Conservation (phyloP, 768 basidiomycete genomes). For the Suillus sp. region DNA sequence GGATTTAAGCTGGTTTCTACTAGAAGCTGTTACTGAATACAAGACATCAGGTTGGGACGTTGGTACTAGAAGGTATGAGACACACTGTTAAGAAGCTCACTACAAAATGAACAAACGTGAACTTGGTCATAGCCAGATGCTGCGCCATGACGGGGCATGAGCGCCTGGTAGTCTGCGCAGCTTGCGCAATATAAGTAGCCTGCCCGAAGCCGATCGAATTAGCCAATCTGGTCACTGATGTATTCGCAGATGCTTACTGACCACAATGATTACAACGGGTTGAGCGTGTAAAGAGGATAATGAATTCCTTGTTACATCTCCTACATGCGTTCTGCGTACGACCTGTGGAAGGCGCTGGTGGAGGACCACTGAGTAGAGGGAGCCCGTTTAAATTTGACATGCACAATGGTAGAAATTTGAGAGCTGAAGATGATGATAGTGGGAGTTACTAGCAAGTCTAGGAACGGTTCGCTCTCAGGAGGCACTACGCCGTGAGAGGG, state of each 20-base stretch:
- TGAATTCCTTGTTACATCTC: conserved; percentile 77
- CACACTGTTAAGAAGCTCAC: conserved; percentile 68
- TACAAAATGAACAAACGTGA: conserved; percentile 73
- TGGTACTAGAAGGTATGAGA: conserved; percentile 6
- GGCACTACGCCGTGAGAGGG: background rate
- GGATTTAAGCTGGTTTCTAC: conserved; percentile 54
- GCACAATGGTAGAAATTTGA: background rate
- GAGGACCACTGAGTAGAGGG: conserved; percentile 72
- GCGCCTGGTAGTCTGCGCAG: conserved; percentile 75
- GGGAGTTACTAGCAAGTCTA: background rate
- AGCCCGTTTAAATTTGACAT: conserved; percentile 41
- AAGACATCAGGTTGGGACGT: background rate
- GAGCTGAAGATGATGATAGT: background rate
- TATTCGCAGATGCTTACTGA: conserved; percentile 35
- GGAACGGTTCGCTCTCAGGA: no score
- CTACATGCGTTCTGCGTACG: conserved; percentile 50
- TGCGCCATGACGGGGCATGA: conserved; percentile 64
- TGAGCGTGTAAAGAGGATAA: conserved; percentile 61
- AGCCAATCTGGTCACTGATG: background rate
- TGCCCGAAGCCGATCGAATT: conserved; percentile 27
- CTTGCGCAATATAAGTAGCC: conserved; percentile 73
- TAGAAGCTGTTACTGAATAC: conserved; percentile 66
- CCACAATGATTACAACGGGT: conserved; percentile 78
- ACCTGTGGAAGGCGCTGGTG: conserved; percentile 40
- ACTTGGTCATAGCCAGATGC: conserved; percentile 63